Conservation (phyloP, 179 eudicot genomes). For the Nepenthes alata region DNA sequence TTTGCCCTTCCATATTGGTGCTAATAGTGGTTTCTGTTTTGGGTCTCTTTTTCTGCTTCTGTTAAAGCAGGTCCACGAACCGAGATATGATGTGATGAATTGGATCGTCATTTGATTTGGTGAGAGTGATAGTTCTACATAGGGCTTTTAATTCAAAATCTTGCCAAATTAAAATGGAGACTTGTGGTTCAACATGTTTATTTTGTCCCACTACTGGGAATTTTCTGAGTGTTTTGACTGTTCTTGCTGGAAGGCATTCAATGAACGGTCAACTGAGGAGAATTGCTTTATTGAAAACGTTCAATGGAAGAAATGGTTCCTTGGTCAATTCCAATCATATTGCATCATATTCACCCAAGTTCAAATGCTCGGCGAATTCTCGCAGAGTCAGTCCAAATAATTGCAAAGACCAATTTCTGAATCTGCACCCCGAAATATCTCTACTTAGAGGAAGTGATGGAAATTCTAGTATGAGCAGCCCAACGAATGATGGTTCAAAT, state of each 20-base stretch:
- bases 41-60: too few relatives aligned
- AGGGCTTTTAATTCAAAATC: not conserved
- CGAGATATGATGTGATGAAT: too few relatives aligned
- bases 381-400: slow-evolving; percentile 40
- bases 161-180: slow-evolving; percentile 3
- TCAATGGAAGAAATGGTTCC: slow-evolving; percentile 22
- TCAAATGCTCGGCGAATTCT: slow-evolving; percentile 52
- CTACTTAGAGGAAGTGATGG: slow-evolving; percentile 80
- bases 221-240: slow-evolving; percentile 16
- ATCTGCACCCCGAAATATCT: slow-evolving; percentile 69
- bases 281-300: slow-evolving; percentile 11
- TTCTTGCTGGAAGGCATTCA: slow-evolving; percentile 17
- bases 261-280: slow-evolving; percentile 13
- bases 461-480: slow-evolving; percentile 24
- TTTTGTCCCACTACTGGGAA: slow-evolving; percentile 8
- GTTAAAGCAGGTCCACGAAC: too few relatives aligned
- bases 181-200: slow-evolving; percentile 5
- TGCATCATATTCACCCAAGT: slow-evolving; percentile 18
- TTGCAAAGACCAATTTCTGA: slow-evolving; percentile 58
- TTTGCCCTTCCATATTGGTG: too few relatives aligned
- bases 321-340: slow-evolving; percentile 12
- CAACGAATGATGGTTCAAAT: slow-evolving; percentile 34
- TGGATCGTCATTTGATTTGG: too few relatives aligned
- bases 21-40: too few relatives aligned
- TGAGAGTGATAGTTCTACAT: too few relatives aligned